phyloP scores from a whole-genome alignment of 2,329 filamentous ascomycete species.

The Ascochyta pisi region DNA sequence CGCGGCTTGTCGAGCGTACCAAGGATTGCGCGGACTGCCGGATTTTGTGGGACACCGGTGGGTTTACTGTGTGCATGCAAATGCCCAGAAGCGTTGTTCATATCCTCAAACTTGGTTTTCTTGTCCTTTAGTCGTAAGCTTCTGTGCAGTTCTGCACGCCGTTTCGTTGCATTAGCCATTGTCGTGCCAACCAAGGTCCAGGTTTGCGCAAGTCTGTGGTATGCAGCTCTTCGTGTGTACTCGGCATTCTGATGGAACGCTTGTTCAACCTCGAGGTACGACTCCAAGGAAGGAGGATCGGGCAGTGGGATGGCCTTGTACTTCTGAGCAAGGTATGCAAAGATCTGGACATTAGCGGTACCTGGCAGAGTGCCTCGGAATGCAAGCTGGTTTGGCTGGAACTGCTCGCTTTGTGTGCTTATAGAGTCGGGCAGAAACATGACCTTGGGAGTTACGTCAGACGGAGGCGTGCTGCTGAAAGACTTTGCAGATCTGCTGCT shows the following conservation, averaged over 20 bases:
- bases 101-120: constrained; percentile 17
- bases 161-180: constrained; percentile 57
- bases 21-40: constrained; percentile 43
- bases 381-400: constrained; percentile 55
- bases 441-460: constrained; percentile 55
- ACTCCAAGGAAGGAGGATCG: constrained; percentile 48
- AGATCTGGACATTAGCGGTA: constrained; percentile 43
- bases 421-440: constrained; percentile 61
- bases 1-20: constrained; percentile 43
- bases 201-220: constrained; percentile 62
- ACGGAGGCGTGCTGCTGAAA: constrained; percentile 61
- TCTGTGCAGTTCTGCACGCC: constrained; percentile 45
- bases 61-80: constrained; percentile 32
- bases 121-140: constrained; percentile 34
- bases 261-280: constrained; percentile 45
- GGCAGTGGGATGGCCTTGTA: constrained; percentile 51
- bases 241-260: constrained; percentile 62
- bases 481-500: constrained; percentile 60
- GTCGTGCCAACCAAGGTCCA: constrained; percentile 64
- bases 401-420: constrained; percentile 50
- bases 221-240: constrained; percentile 58
- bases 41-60: constrained; percentile 30
- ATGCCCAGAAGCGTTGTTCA: constrained; percentile 17
- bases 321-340: constrained; percentile 54
- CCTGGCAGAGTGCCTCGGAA: constrained; percentile 59